phyloP scores from a whole-genome alignment of 192 early-diverging fungal species.

The Lobosporangium transversale region DNA sequence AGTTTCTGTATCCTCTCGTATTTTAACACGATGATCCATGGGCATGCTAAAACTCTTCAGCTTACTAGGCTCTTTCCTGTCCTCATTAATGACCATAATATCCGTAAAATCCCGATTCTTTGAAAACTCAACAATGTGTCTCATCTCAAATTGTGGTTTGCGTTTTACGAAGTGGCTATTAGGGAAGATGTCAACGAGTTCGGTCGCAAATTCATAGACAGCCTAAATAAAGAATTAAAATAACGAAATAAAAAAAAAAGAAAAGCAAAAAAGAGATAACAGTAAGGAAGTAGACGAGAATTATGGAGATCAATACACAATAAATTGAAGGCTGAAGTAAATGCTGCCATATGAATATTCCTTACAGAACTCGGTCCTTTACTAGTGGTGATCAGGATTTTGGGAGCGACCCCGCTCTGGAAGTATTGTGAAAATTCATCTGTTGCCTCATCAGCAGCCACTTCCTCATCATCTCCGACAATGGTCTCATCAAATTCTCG shows the following conservation, averaged over 20 bases:
- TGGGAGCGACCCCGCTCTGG: conserved; percentile 80
- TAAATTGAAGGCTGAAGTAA: no score
- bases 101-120: conserved; percentile 93
- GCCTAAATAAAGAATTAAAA: conserved; percentile 17
- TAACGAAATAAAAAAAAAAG: not conserved
- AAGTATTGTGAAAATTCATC: conserved; percentile 93
- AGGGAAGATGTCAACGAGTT: conserved; percentile 91
- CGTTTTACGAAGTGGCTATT: conserved; percentile 90
- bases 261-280: not conserved
- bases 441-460: conserved; percentile 83
- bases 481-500: conserved; percentile 95
- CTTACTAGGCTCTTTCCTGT: conserved; percentile 89
- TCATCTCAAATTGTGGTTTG: conserved; percentile 86
- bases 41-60: not conserved
- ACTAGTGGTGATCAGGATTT: conserved; percentile 93
- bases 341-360: no score
- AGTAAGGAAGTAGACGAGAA: no score
- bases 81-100: conserved; percentile 93
- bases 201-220: conserved; percentile 87
- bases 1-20: not conserved
- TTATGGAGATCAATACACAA: no score
- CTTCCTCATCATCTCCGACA: conserved; percentile 82
- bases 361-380: conserved; percentile 69
- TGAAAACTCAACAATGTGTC: conserved; percentile 91
- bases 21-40: no score